Percentiles rank a stretch among this genome's conserved stretches.
Evolutionary conservation across 306 rosid genomes (phyloP).

Genomic region (Ammopiptanthus mongolicus): DNA sequence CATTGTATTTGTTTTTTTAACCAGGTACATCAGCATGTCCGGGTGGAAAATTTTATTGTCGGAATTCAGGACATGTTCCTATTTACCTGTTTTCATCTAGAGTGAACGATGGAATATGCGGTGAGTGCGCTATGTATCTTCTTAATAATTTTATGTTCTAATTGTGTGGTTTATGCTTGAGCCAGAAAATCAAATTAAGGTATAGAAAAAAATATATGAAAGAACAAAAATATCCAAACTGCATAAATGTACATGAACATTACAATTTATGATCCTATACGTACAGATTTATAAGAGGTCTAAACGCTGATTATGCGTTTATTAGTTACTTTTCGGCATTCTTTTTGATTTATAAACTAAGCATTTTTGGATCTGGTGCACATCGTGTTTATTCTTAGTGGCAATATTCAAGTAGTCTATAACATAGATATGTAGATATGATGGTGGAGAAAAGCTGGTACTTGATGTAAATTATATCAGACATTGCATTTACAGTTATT

Average conservation of each 20-base stretch:
- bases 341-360: background rate
- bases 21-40: slow-evolving; percentile 97
- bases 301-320: background rate
- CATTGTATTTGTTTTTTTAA: background rate
- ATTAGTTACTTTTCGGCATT: background rate
- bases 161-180: background rate
- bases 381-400: background rate
- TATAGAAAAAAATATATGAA: background rate
- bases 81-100: slow-evolving; percentile 62
- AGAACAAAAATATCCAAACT: background rate
- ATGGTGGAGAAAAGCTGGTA: background rate
- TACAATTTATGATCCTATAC: background rate
- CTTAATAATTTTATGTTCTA: background rate
- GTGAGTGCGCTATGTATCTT: slow-evolving; percentile 35
- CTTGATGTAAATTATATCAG: background rate
- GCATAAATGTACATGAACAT: background rate
- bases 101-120: slow-evolving; percentile 95
- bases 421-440: background rate
- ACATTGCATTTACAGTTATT: background rate
- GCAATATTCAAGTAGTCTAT: background rate
- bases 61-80: slow-evolving; percentile 70
- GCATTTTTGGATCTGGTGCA: background rate
- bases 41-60: slow-evolving; percentile 67
- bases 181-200: background rate
- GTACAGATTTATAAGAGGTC: slow-evolving; percentile 9